Conservation (phyloP, 1,284 basidiomycete genomes). For the Papiliotrema nemorosa region DNA sequence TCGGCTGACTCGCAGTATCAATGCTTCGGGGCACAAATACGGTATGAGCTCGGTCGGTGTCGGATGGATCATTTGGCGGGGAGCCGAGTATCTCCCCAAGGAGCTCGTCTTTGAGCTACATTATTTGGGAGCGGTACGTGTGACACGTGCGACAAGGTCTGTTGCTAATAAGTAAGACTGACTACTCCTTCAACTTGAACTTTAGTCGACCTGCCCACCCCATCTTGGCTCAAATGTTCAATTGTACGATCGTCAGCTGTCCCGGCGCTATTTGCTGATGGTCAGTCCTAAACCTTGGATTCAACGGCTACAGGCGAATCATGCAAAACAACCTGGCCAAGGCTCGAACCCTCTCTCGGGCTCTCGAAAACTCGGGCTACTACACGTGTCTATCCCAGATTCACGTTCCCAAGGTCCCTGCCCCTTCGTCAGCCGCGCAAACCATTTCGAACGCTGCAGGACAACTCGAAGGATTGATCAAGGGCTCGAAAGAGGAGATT, state of each 20-base stretch:
- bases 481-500: slow-evolving; percentile 13
- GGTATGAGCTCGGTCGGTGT: slow-evolving; percentile 76
- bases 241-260: slow-evolving; percentile 48
- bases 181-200: slow-evolving; percentile 84
- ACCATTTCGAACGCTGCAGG: slow-evolving; percentile 18
- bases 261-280: background rate
- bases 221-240: slow-evolving; percentile 90
- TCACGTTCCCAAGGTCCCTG: slow-evolving; percentile 43
- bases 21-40: slow-evolving; percentile 81
- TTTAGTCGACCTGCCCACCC: slow-evolving; percentile 78
- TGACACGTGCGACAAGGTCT: background rate
- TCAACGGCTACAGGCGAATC: slow-evolving; percentile 68
- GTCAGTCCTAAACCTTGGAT: slow-evolving; percentile 70
- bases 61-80: slow-evolving; percentile 82
- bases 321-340: slow-evolving; percentile 73
- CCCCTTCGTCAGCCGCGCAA: slow-evolving; percentile 8
- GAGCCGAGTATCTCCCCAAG: slow-evolving; percentile 71
- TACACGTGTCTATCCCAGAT: slow-evolving; percentile 58
- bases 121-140: slow-evolving; percentile 53
- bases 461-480: slow-evolving; percentile 9
- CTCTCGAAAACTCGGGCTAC: slow-evolving; percentile 74
- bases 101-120: slow-evolving; percentile 92
- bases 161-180: slow-evolving; percentile 46
- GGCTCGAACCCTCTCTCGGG: slow-evolving; percentile 77
- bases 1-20: slow-evolving; percentile 36